Conservation (phyloP, 192 early-diverging fungal genomes). For the Borealophlyctis nickersoniae region DNA sequence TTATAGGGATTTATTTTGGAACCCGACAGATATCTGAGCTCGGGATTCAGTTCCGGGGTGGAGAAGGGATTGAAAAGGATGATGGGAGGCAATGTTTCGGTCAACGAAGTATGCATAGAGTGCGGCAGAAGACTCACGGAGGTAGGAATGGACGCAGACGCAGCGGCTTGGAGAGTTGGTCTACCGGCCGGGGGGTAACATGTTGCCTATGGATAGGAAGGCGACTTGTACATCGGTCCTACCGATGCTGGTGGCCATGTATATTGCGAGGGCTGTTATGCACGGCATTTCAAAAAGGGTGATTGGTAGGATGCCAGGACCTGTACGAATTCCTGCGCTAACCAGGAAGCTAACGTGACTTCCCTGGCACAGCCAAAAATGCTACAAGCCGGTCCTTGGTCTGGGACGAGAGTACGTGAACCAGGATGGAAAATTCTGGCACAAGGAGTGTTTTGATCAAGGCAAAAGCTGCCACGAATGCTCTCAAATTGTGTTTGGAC, state of each 20-base stretch:
- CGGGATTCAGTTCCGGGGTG: conserved; percentile 22
- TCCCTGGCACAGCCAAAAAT: no score
- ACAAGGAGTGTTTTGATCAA: conserved; percentile 25
- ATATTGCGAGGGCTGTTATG: conserved; percentile 23
- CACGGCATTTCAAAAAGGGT: conserved; percentile 23
- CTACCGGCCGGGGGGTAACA: not conserved
- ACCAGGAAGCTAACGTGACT: no score
- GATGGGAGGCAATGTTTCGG: conserved; percentile 13
- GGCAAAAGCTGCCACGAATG: conserved; percentile 24
- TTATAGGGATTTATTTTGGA: no score
- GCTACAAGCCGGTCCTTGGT: conserved; percentile 25
- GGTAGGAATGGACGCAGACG: not conserved
- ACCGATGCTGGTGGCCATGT: conserved; percentile 21
- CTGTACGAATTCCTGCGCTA: no score
- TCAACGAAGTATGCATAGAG: conserved; percentile 19
- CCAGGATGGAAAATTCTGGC: conserved; percentile 15
- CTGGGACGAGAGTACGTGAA: conserved; percentile 22
- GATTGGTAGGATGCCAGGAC: no score
- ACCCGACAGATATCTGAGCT: no score
- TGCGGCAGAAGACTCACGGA: conserved; percentile 10
- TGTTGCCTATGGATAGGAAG: conserved; percentile 3
- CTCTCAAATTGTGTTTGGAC: conserved; percentile 23
- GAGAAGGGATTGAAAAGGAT: conserved; percentile 20
- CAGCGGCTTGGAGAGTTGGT: not conserved
- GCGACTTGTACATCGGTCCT: conserved; percentile 17